These are phyloP conservation scores for Aspergillus steynii DNA, from an alignment of 495 filamentous ascomycete genomes.

Conservation along the genomic window DNA sequence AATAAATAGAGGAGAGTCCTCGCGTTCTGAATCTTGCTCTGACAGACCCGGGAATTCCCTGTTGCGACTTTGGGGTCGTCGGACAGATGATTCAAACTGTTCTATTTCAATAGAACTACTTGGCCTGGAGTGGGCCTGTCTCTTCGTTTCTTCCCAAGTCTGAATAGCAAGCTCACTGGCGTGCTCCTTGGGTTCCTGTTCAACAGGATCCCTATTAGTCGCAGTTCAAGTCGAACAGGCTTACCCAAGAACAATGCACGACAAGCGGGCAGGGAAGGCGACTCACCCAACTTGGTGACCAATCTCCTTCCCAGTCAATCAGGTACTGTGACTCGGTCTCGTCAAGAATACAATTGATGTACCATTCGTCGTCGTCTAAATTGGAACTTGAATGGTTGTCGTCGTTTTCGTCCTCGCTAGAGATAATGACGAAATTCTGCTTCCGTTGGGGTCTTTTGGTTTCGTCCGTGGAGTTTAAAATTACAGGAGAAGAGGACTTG, in stretches of 20 bases:
- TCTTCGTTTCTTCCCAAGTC: slow-evolving; percentile 34
- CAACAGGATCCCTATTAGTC: not conserved
- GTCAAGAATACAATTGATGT: slow-evolving; percentile 41
- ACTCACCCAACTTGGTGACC: slow-evolving; percentile 44
- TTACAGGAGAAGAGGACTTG: slow-evolving; percentile 16
- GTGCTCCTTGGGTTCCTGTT: slow-evolving; percentile 44
- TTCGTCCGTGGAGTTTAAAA: slow-evolving; percentile 12
- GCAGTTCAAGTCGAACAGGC: not conserved
- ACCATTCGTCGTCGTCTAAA: slow-evolving; percentile 29
- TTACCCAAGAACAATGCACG: not conserved
- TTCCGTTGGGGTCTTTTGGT: slow-evolving; percentile 11
- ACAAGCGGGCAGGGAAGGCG: not conserved
- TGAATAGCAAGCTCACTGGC: slow-evolving; percentile 34
- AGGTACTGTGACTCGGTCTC: slow-evolving; percentile 41
- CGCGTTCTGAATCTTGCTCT: not conserved
- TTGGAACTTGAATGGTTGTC: slow-evolving; percentile 10
- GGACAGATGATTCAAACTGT: slow-evolving; percentile 4
- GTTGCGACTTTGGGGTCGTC: not conserved
- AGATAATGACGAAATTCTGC: slow-evolving; percentile 9
- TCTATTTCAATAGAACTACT: slow-evolving; percentile 3
- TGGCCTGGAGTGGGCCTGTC: not conserved
- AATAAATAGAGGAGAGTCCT: slow-evolving; percentile 23
- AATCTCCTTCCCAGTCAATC: slow-evolving; percentile 45
- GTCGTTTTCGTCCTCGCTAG: slow-evolving; percentile 20
- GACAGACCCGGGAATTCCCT: slow-evolving; percentile 5